phyloP scores from a whole-genome alignment of 164 flowering plant species.

The Cinnamomum chago region DNA sequence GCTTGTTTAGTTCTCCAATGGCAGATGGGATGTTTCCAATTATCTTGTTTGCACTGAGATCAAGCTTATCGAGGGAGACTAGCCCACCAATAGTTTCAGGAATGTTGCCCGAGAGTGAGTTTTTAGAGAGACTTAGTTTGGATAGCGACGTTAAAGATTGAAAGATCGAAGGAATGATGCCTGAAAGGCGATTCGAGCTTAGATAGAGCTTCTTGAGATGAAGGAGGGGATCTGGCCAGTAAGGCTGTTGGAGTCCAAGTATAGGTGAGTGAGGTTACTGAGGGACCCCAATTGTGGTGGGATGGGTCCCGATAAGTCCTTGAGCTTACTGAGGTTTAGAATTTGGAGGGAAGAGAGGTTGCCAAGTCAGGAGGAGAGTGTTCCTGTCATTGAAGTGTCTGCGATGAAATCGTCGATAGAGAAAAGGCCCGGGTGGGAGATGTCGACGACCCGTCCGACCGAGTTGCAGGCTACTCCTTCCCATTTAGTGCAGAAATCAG shows the following conservation, averaged over 20 bases:
- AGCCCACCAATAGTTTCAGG: conserved; percentile 43
- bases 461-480: conserved; percentile 50
- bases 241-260: conserved; percentile 44
- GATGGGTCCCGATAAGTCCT: conserved; percentile 40
- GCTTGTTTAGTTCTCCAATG: conserved; percentile 41
- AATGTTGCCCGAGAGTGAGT: conserved; percentile 38
- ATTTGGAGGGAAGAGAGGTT: conserved; percentile 49
- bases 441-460: conserved; percentile 41
- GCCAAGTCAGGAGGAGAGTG: conserved; percentile 58
- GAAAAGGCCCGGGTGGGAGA: conserved; percentile 50
- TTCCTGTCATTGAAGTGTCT: conserved; percentile 54
- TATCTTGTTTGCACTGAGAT: conserved; percentile 39
- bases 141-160: conserved; percentile 26
- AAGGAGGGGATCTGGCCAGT: conserved; percentile 41
- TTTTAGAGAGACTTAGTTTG: conserved; percentile 42
- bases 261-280: conserved; percentile 30
- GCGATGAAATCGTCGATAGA: conserved; percentile 30
- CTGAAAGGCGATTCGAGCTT: conserved; percentile 36
- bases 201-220: conserved; percentile 41
- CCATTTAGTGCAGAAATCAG: conserved; percentile 62
- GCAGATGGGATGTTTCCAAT: conserved; percentile 41
- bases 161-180: conserved; percentile 21
- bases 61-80: conserved; percentile 25
- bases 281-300: conserved; percentile 53
- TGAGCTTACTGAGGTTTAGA: conserved; percentile 61